Evolutionary conservation across 495 filamentous ascomycete genomes (phyloP).

Genomic region (Aspergillus avenaceus): DNA sequence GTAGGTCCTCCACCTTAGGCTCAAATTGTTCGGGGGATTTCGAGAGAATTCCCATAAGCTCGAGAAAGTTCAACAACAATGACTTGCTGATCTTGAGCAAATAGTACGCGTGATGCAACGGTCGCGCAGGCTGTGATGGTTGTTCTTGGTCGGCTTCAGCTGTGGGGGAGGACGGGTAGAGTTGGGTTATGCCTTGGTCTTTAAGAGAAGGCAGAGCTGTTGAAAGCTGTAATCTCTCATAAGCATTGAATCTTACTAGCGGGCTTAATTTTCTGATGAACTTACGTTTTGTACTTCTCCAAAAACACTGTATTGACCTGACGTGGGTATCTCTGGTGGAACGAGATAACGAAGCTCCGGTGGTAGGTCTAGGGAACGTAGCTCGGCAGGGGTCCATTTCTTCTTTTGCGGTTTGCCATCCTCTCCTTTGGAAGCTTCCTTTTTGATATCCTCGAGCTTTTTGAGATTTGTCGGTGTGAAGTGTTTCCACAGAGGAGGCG

Average conservation of each 20-base stretch:
- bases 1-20: slow-evolving; percentile 70
- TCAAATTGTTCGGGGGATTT: slow-evolving; percentile 55
- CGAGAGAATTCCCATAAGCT: slow-evolving; percentile 67
- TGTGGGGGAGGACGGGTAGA: slow-evolving; percentile 56
- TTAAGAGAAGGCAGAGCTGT: slow-evolving; percentile 64
- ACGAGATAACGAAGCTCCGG: slow-evolving; percentile 73
- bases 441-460: slow-evolving; percentile 54
- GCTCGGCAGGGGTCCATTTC: slow-evolving; percentile 36
- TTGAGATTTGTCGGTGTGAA: slow-evolving; percentile 78
- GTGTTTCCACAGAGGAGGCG: slow-evolving; percentile 84
- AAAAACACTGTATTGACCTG: slow-evolving; percentile 72
- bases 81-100: slow-evolving; percentile 77
- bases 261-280: neutral
- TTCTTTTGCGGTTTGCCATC: slow-evolving; percentile 31
- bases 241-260: neutral
- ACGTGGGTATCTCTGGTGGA: slow-evolving; percentile 68
- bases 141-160: slow-evolving; percentile 33
- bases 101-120: slow-evolving; percentile 66
- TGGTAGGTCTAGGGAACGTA: slow-evolving; percentile 61
- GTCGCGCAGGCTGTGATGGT: slow-evolving; percentile 32
- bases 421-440: slow-evolving; percentile 37
- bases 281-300: slow-evolving; percentile 60
- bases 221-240: slow-evolving; percentile 35
- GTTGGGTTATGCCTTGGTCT: slow-evolving; percentile 63
- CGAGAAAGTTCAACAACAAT: slow-evolving; percentile 78